Percentiles rank a stretch among this genome's conserved stretches.
Conservation (phyloP, 2,329 filamentous ascomycete species). For the Claviceps capensis region DNA sequence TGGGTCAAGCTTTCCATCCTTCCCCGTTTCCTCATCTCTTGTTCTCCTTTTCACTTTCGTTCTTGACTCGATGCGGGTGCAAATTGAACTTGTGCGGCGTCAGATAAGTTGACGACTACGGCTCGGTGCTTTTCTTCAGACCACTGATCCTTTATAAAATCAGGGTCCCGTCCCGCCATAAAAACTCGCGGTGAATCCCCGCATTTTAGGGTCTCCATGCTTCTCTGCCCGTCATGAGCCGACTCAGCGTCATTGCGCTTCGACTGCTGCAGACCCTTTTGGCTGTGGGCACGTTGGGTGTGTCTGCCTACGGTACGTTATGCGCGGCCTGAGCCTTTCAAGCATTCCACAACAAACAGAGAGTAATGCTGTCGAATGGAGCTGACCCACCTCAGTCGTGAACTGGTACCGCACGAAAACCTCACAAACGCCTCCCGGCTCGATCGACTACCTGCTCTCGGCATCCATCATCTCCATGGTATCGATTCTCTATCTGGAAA, state of each 20-base stretch:
- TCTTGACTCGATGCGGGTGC: not conserved
- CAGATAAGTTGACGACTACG: not conserved
- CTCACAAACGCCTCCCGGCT: constrained; percentile 36
- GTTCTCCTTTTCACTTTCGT: not conserved
- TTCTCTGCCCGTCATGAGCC: constrained; percentile 8
- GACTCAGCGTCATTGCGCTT: constrained; percentile 6
- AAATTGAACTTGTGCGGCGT: not conserved
- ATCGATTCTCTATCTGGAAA: constrained; percentile 40
- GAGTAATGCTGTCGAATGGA: not conserved
- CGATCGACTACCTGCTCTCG: constrained; percentile 46
- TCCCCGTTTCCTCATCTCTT: not conserved
- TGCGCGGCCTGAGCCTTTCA: not conserved
- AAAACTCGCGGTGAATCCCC: not conserved
- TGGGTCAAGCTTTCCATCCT: not conserved
- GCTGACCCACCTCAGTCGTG: constrained; percentile 29
- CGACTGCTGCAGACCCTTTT: constrained; percentile 10
- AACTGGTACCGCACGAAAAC: constrained; percentile 47
- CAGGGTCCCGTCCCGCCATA: not conserved
- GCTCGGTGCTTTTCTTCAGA: not conserved
- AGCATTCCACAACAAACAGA: not conserved
- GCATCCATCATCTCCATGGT: constrained; percentile 38
- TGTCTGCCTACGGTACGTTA: constrained; percentile 11
- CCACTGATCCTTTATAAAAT: not conserved
- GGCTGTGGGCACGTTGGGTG: constrained; percentile 8
- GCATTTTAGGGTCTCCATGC: not conserved